phyloP scores from a whole-genome alignment of 75 land plant species.

The Pseudotsuga menziesii region DNA sequence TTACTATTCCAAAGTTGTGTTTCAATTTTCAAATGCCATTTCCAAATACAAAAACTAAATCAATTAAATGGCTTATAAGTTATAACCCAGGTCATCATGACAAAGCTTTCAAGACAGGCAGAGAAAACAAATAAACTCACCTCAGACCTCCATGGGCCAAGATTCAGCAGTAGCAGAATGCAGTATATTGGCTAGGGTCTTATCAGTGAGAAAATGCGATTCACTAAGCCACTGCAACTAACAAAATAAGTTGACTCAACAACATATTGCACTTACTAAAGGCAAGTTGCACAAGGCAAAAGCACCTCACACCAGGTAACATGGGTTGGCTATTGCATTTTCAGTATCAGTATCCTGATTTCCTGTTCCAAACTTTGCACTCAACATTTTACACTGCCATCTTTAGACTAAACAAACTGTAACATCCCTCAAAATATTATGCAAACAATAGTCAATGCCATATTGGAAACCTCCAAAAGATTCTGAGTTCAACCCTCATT shows the following conservation, averaged over 20 bases:
- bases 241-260: not conserved
- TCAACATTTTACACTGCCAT: no score
- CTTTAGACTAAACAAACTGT: no score
- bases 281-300: no score
- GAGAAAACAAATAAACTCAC: not conserved
- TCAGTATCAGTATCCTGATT: no score
- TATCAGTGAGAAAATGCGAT: not conserved
- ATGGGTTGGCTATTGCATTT: no score
- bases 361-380: no score
- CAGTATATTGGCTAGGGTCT: not conserved
- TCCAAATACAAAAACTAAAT: conserved; percentile 6
- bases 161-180: not conserved
- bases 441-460: no score
- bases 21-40: not conserved
- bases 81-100: not conserved
- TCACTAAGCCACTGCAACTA: not conserved
- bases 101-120: not conserved
- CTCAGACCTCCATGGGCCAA: not conserved
- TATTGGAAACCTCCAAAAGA: no score
- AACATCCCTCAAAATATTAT: no score
- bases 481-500: no score
- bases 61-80: not conserved
- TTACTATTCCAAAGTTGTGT: not conserved
- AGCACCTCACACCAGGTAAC: no score
- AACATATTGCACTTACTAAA: not conserved